Conservation (phyloP, 345 rosid species). For the Heritiera littoralis region DNA sequence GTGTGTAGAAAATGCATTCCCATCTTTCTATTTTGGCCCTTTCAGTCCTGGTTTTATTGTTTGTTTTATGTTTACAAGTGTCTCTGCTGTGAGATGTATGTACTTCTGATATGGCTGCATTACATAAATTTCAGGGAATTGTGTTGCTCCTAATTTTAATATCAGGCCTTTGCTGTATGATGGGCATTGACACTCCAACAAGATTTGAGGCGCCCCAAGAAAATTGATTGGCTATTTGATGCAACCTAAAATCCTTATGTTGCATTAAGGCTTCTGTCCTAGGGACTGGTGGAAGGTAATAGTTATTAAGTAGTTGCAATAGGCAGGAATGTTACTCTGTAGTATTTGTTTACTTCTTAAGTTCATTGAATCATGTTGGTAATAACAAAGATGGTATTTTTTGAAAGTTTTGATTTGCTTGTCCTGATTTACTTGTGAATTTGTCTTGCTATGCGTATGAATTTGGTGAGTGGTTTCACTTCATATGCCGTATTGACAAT, state of each 20-base stretch:
- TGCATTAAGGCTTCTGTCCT: constrained; percentile 16
- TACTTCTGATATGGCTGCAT: constrained; percentile 29
- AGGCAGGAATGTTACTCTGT: constrained; percentile 22
- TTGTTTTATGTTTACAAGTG: background rate
- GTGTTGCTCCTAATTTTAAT: constrained; percentile 83
- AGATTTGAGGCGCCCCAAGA: constrained; percentile 97
- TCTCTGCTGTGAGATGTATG: background rate
- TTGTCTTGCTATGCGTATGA: background rate
- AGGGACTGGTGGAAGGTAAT: constrained; percentile 26
- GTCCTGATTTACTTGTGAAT: background rate
- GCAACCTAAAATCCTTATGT: constrained; percentile 21
- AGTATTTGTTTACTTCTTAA: constrained; percentile 1
- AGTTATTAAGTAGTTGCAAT: constrained; percentile 32
- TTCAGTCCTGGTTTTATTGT: background rate
- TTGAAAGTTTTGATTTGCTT: constrained; percentile 2
- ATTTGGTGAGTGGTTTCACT: background rate
- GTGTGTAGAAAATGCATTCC: background rate
- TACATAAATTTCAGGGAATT: constrained; percentile 65
- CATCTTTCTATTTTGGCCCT: background rate
- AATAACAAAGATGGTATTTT: constrained; percentile 25
- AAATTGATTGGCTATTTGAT: constrained; percentile 44
- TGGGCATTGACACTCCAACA: constrained; percentile 92
- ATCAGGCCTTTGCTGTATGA: constrained; percentile 96
- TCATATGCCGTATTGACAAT: background rate
- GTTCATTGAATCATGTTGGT: constrained; percentile 11